Evolutionary conservation across 352 stramenopile genomes (phyloP), one percentile per base, ranked within the genome.

Genomic region (Peronospora belbahrii): DNA sequence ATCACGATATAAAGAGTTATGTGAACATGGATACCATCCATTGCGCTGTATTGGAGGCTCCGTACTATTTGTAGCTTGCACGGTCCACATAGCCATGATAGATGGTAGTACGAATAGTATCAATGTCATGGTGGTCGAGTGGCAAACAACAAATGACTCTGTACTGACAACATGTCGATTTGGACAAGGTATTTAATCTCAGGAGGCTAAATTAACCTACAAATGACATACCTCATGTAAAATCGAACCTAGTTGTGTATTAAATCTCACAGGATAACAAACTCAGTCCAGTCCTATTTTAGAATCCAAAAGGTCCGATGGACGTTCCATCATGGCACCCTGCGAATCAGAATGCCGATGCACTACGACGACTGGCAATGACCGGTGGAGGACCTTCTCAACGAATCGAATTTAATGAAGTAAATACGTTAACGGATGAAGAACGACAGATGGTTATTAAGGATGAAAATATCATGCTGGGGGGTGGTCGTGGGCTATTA

Each of bases 311-410:
- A 11, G 5, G 6, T 36, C 22, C 17, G 8, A 88, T 88, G 77
- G 74, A 88, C 40, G 74, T 85, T 19, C 77, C 77, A 11, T 70
- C 70, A 20, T 88, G 77, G 74, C 74, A 88, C 30, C 77, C 77
- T 1, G 77, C 77, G 9, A 89, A 87, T 51, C 58, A 74, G 44
- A 71, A 85, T 46, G 34, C 67, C 13, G 51, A 72, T 51, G 56
- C 58, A 31, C 24, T 56, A 33, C 63, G 67, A 47, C 54, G 59
- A 27, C 51, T 57, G 39, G 45, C 60, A 35, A 43, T 55, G 33
- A 56, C 47, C 38, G 46, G 48, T 19, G 49, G 38, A 9, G 33
- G 38, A 1, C 31, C 55, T 18, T 11, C 55, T 13, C 52, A 68
- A 41, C 73, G 75, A 24, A 79, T 63, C 3, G 73, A 85, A 64